These are phyloP conservation scores for Neurospora sp. DNA, from an alignment of 495 filamentous ascomycete genomes.

Conservation along the genomic window DNA sequence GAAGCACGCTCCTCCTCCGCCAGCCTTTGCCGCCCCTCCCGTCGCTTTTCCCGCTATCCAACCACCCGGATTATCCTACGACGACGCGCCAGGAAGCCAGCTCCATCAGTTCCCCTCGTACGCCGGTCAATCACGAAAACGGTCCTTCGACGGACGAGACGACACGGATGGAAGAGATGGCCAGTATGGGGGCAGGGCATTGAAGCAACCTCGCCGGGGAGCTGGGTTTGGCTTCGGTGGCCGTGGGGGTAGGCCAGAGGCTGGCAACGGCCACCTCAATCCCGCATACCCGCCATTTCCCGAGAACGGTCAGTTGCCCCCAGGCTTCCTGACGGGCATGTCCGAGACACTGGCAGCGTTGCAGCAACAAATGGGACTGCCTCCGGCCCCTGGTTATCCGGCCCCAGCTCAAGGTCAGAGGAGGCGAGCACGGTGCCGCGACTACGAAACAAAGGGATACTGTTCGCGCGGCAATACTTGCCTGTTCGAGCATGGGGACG, in stretches of 20 bases:
- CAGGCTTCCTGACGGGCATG: background rate
- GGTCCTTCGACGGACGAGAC: constrained; percentile 20
- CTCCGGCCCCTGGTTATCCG: constrained; percentile 36
- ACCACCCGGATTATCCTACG: constrained; percentile 14
- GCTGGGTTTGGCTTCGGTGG: constrained; percentile 39
- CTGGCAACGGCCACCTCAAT: constrained; percentile 11
- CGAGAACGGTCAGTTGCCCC: background rate
- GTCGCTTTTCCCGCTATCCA: constrained; percentile 2
- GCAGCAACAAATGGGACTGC: constrained; percentile 1
- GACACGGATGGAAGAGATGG: constrained; percentile 29
- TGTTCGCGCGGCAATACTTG: constrained; percentile 66
- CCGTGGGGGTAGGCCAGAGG: constrained; percentile 38
- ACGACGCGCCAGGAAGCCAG: constrained; percentile 10
- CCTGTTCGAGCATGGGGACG: constrained; percentile 67
- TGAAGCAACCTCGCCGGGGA: constrained; percentile 68
- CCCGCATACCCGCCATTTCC: background rate
- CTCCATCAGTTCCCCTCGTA: constrained; percentile 1
- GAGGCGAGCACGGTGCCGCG: constrained; percentile 57
- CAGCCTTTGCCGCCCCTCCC: constrained; percentile 13
- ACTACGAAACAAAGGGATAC: constrained; percentile 83
- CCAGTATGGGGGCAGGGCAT: constrained; percentile 36
- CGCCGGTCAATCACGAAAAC: constrained; percentile 16
- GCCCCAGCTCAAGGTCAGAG: constrained; percentile 25
- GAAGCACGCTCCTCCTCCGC: constrained; percentile 12
- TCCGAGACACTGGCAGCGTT: background rate